Evolutionary conservation across 2,329 filamentous ascomycete genomes (phyloP).

Genomic region (Bimuria novae-zelandiae): DNA sequence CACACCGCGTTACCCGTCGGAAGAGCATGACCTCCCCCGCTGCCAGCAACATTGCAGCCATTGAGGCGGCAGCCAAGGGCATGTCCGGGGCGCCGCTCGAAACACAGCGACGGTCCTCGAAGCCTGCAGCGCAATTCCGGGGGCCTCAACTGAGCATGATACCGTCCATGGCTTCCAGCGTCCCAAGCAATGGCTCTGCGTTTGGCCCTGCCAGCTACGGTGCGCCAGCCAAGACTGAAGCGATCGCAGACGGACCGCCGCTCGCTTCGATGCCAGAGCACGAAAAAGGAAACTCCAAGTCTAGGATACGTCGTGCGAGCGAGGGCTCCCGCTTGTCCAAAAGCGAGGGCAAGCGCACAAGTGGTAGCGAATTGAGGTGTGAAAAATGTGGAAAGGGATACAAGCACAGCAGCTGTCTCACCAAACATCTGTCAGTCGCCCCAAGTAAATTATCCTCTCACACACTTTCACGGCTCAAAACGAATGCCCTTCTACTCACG

Average conservation of each 20-base stretch:
- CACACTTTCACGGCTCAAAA: conserved; percentile 48
- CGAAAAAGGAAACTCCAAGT: conserved; percentile 55
- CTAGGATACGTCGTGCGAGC: conserved; percentile 69
- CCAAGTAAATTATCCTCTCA: conserved; percentile 51
- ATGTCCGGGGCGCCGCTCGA: conserved; percentile 64
- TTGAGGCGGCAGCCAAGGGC: conserved; percentile 72
- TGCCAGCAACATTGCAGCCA: conserved; percentile 72
- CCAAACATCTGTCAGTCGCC: conserved; percentile 98
- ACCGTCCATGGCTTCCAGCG: conserved; percentile 69
- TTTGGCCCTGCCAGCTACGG: conserved; percentile 44
- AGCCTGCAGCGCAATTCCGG: conserved; percentile 54
- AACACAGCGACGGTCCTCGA: conserved; percentile 69
- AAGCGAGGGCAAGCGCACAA: conserved; percentile 77
- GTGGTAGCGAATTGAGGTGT: conserved; percentile 86
- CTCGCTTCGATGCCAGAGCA: conserved; percentile 53
- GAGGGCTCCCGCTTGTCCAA: conserved; percentile 84
- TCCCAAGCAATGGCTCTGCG: conserved; percentile 59
- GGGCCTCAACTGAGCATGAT: conserved; percentile 60
- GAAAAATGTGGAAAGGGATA: conserved; percentile 99
- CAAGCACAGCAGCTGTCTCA: conserved; percentile 99
- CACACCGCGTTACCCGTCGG: conserved; percentile 85
- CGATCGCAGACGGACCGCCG: conserved; percentile 71
- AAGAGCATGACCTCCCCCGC: conserved; percentile 88
- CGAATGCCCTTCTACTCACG: conserved; percentile 43
- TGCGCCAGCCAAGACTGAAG: conserved; percentile 55